Conservation (phyloP, 2,329 filamentous ascomycete species). For the Fusarium robinianum region DNA sequence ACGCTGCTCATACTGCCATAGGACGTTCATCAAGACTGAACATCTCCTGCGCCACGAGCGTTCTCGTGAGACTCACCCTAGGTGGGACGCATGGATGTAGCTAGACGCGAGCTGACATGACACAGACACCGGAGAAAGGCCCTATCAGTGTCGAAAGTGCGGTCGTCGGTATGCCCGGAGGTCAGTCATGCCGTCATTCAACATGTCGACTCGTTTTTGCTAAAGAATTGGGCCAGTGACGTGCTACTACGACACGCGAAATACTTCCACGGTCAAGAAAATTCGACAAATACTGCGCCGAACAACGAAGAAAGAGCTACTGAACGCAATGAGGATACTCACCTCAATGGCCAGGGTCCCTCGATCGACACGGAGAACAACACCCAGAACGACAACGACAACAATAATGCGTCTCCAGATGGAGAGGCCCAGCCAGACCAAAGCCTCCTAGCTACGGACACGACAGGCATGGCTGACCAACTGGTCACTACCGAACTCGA, state of each 20-base stretch:
- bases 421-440: too few relatives aligned
- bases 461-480: background rate
- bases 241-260: constrained; percentile 7
- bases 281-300: too few relatives aligned
- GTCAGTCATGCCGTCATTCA: background rate
- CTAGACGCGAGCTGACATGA: background rate
- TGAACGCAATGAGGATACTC: too few relatives aligned
- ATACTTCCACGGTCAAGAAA: too few relatives aligned
- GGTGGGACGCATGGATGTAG: background rate
- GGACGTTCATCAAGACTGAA: constrained; percentile 12
- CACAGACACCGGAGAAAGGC: constrained; percentile 26
- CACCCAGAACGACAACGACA: too few relatives aligned
- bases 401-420: too few relatives aligned
- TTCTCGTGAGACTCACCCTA: constrained; percentile 1
- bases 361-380: too few relatives aligned
- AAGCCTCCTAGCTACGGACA: too few relatives aligned
- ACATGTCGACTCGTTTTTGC: background rate
- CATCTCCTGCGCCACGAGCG: constrained; percentile 16
- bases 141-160: constrained; percentile 16
- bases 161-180: constrained; percentile 5
- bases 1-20: constrained; percentile 9
- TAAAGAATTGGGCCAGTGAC: background rate
- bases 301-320: too few relatives aligned
- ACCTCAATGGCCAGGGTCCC: background rate
- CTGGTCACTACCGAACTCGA: background rate